Evolutionary conservation across 2,329 filamentous ascomycete genomes (phyloP), one percentile per base, ranked within the genome.

Genomic region (Meredithiella fracta): DNA sequence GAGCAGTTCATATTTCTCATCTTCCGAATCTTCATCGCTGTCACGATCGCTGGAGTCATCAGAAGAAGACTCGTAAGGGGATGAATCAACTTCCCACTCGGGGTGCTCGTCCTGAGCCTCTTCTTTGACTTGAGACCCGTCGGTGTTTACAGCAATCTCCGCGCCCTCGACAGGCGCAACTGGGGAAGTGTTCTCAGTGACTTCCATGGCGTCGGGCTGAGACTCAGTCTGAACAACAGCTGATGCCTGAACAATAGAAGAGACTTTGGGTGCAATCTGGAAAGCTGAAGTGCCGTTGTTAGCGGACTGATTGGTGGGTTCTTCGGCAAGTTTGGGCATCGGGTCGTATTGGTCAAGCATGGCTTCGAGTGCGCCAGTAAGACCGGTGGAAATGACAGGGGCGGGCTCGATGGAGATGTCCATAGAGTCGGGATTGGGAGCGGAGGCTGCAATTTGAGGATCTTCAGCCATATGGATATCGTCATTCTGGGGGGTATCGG

Each of bases 31-130:
- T 38, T 73, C 71, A 53, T 77, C 75, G n/a, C 76, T 78, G 0
- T 76, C 78, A 40, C 76, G 77, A 59, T 82, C 78, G 1, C 79
- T 81, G 62, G 69, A 73, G 3, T 76, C 78, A 14, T 79, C 74
- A 0, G 74, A 76, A 0, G 78, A 86, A 4, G 83, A 86, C 63
- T 82, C 79, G 64, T 85, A 85, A 0, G 85, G 85, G 0, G 83
- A 86, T 1, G 85, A 89, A 63, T 91, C 86, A 6, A 76, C 71
- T 65, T 94, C 87, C 86, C 88, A 97, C 67, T 96, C 90, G 2
- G 85, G 82, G 47, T 84, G 73, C 9, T 69, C 72, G 55, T 62
- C 62, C 47, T 47, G 17, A 20, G 42, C 26, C 22, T 37, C 42
- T 42, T 50, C 17, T 5, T 38, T 14, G 15, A 11, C 23, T 14